Conservation (phyloP, 805 yeast genomes). For the Cyberlindnera meyerae region DNA sequence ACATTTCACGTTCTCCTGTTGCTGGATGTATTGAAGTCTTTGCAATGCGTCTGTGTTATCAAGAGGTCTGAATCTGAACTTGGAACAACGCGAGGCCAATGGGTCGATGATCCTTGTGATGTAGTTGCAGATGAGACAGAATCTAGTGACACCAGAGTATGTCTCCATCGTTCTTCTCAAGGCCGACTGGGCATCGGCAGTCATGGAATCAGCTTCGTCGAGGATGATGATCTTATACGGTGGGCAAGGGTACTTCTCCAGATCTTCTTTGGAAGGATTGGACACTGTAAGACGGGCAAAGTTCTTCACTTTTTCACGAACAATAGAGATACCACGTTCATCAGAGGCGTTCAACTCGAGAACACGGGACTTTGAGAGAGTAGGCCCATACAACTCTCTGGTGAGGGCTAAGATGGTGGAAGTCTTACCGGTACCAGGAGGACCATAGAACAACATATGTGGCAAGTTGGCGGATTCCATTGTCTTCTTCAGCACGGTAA, state of each 20-base stretch:
- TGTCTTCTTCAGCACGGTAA: conserved; percentile 74
- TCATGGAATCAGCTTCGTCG: conserved; percentile 97
- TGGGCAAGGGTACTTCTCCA: conserved; percentile 84
- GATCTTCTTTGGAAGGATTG: conserved; percentile 66
- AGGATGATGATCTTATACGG: conserved; percentile 90
- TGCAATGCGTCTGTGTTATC: conserved; percentile 65
- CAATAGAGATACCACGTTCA: conserved; percentile 86
- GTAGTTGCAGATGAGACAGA: conserved; percentile 92
- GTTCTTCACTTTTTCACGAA: conserved; percentile 77
- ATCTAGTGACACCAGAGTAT: conserved; percentile 84
- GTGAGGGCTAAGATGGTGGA: conserved; percentile 84
- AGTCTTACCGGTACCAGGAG: conserved; percentile 92
- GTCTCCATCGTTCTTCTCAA: conserved; percentile 91
- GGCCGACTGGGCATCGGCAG: conserved; percentile 96
- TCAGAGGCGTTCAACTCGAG: conserved; percentile 86
- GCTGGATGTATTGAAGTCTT: conserved; percentile 57
- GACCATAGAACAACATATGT: conserved; percentile 88
- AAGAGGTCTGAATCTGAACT: conserved; percentile 81
- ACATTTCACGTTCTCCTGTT: conserved; percentile 39
- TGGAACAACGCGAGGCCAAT: conserved; percentile 91
- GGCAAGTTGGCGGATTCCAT: conserved; percentile 79
- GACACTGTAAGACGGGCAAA: conserved; percentile 85
- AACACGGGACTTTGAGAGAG: conserved; percentile 61
- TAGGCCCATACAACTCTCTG: conserved; percentile 73
- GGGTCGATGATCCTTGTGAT: conserved; percentile 97